These are phyloP conservation scores for Ilex paraguariensis DNA, from an alignment of 305 asterid species.

Conservation along the genomic window DNA sequence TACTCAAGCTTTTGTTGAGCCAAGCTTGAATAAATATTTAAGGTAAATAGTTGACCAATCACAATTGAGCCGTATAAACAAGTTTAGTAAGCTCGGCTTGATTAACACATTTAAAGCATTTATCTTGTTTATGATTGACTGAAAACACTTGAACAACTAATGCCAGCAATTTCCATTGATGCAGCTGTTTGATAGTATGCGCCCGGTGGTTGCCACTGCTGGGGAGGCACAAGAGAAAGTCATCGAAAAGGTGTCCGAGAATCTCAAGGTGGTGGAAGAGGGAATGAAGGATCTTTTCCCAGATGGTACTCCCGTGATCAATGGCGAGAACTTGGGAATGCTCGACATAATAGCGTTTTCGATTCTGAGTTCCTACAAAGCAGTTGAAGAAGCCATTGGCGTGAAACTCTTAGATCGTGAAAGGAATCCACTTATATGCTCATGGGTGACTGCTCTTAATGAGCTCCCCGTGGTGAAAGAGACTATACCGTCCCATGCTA, in stretches of 20 bases:
- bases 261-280: conserved; percentile 15
- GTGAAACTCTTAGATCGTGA: conserved; percentile 16
- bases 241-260: conserved; percentile 7
- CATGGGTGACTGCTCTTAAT: conserved; percentile 18
- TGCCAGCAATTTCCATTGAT: background rate
- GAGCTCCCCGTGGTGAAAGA: conserved; percentile 21
- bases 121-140: too few species aligned
- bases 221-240: conserved; percentile 10
- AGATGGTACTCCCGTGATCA: background rate
- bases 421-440: conserved; percentile 18
- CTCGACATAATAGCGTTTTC: conserved; percentile 17
- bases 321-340: conserved; percentile 8
- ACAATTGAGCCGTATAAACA: too few species aligned
- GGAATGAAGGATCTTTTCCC: conserved; percentile 9
- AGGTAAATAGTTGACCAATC: too few species aligned
- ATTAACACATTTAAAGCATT: too few species aligned
- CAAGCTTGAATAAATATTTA: too few species aligned
- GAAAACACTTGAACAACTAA: too few species aligned
- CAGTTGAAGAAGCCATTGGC: conserved; percentile 17
- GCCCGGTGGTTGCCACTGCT: conserved; percentile 5
- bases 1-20: too few species aligned
- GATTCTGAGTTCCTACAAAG: conserved; percentile 21
- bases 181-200: conserved; percentile 14
- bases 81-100: too few species aligned
- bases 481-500: conserved; percentile 9